Evolutionary conservation across 768 basidiomycete genomes (phyloP).

Genomic region (Leccinum uliginosum): DNA sequence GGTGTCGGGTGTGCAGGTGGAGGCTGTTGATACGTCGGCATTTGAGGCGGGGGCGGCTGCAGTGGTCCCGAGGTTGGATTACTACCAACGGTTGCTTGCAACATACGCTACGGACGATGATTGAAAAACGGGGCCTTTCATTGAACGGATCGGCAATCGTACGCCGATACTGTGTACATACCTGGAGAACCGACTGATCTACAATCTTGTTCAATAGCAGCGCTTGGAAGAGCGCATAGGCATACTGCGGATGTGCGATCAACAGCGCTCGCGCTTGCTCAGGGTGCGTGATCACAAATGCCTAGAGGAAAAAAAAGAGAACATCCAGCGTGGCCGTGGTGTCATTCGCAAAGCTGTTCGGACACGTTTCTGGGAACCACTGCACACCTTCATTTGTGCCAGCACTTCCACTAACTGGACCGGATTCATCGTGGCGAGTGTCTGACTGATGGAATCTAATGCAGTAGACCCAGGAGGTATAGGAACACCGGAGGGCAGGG

Average conservation of each 20-base stretch:
- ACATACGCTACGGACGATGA: slow-evolving; percentile 41
- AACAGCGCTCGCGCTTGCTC: slow-evolving; percentile 83
- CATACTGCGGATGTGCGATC: slow-evolving; percentile 82
- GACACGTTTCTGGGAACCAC: slow-evolving; percentile 17
- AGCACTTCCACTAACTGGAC: slow-evolving; percentile 87
- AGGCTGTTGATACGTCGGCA: slow-evolving; percentile 28
- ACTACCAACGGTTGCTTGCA: slow-evolving; percentile 39
- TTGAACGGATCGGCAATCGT: slow-evolving; percentile 1
- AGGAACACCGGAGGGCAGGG: slow-evolving; percentile 72
- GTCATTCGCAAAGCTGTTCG: slow-evolving; percentile 20
- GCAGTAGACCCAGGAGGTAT: slow-evolving; percentile 66
- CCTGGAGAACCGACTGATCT: slow-evolving; percentile 82
- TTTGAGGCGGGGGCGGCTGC: slow-evolving; percentile 30
- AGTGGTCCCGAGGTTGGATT: slow-evolving; percentile 25
- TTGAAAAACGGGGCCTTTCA: slow-evolving; percentile 4
- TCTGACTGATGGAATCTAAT: slow-evolving; percentile 81
- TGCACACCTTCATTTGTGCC: slow-evolving; percentile 93
- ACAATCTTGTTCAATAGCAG: slow-evolving; percentile 92
- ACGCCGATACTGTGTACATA: slow-evolving; percentile 18
- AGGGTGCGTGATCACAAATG: slow-evolving; percentile 86
- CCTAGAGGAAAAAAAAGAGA: slow-evolving; percentile 56
- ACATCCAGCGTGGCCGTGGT: slow-evolving; percentile 4
- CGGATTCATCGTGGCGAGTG: slow-evolving; percentile 79
- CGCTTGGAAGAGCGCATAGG: slow-evolving; percentile 95
- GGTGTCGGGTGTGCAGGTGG: slow-evolving; percentile 31